A percentile compares a stretch with the other conserved stretches of the same genome.
phyloP scores from a whole-genome alignment of 1,139 yeast species.

The Meyerozyma smithsonii region DNA sequence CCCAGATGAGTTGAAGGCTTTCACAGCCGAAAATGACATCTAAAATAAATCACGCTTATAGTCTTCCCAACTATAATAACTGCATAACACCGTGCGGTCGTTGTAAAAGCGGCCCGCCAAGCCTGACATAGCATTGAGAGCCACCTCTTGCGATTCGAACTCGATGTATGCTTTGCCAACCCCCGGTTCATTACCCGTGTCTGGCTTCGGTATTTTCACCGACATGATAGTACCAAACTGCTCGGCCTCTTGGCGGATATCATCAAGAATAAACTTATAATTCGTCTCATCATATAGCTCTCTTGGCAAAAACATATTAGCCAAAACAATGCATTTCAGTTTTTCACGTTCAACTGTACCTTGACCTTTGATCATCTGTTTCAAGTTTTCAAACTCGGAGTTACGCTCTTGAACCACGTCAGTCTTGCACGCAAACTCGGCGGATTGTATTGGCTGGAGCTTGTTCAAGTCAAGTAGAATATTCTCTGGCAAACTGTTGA shows the following conservation, averaged over 20 bases:
- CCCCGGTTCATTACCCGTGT: slow-evolving; percentile 49
- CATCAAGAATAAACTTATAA: slow-evolving; percentile 47
- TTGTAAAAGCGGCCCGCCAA: slow-evolving; percentile 66
- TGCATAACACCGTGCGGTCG: slow-evolving; percentile 66
- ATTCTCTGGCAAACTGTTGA: slow-evolving; percentile 16
- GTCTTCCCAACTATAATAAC: slow-evolving; percentile 59
- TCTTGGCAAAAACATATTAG: slow-evolving; percentile 62
- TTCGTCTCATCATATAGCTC: slow-evolving; percentile 54
- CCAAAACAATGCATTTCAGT: slow-evolving; percentile 58
- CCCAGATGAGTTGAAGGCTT: slow-evolving; percentile 31
- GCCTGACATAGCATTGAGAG: slow-evolving; percentile 55
- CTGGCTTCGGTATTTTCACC: slow-evolving; percentile 65
- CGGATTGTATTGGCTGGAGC: slow-evolving; percentile 18
- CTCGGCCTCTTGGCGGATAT: slow-evolving; percentile 48
- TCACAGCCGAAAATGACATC: slow-evolving; percentile 9
- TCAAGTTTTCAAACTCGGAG: slow-evolving; percentile 28
- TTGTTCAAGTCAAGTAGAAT: slow-evolving; percentile 12
- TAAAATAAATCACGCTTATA: slow-evolving; percentile 30
- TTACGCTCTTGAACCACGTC: slow-evolving; percentile 36
- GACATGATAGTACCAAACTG: slow-evolving; percentile 50
- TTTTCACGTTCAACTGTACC: slow-evolving; percentile 31
- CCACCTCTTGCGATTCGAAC: slow-evolving; percentile 48
- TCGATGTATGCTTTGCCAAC: slow-evolving; percentile 72
- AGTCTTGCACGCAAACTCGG: slow-evolving; percentile 29
- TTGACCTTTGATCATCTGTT: slow-evolving; percentile 32